Evolutionary conservation across 1,284 basidiomycete species (phyloP).

Genomic region (Mrakiaceae sp.): DNA sequence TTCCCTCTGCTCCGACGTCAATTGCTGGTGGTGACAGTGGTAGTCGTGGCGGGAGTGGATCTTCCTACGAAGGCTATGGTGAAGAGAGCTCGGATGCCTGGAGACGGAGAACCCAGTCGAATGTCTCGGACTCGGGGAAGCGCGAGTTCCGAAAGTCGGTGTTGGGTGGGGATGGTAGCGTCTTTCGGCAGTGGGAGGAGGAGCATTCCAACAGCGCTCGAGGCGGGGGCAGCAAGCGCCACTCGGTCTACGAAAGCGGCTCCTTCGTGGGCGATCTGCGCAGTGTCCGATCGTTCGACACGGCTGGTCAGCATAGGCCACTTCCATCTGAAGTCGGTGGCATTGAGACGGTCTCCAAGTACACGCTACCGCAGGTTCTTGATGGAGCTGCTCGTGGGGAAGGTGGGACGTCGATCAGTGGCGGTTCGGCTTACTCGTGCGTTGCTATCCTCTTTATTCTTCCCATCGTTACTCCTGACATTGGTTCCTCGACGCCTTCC

Average conservation of each 20-base stretch:
- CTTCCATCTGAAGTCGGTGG: background rate
- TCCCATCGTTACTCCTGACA: background rate
- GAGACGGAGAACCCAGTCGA: too few species aligned
- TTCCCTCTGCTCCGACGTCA: slow-evolving; percentile 9
- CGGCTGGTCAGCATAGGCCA: too few species aligned
- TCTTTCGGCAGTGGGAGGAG: background rate
- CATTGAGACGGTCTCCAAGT: background rate
- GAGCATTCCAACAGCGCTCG: background rate
- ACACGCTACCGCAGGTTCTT: slow-evolving; percentile 9
- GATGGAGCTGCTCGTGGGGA: background rate
- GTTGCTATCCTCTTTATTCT: background rate
- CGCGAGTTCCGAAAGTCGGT: background rate
- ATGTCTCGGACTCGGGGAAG: too few species aligned
- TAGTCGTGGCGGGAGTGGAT: too few species aligned
- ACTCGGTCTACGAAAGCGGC: too few species aligned
- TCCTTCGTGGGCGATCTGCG: too few species aligned
- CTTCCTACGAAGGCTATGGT: too few species aligned
- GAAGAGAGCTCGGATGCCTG: too few species aligned
- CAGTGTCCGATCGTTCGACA: too few species aligned
- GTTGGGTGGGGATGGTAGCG: background rate
- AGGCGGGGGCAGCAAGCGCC: too few species aligned
- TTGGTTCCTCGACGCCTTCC: background rate
- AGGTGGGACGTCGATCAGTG: slow-evolving; percentile 13
- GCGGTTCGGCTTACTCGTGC: slow-evolving; percentile 15
- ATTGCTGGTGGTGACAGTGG: background rate